Base-by-base conservation (phyloP, 2,329 filamentous ascomycete genomes). In the Botrytis byssoidea region DNA sequence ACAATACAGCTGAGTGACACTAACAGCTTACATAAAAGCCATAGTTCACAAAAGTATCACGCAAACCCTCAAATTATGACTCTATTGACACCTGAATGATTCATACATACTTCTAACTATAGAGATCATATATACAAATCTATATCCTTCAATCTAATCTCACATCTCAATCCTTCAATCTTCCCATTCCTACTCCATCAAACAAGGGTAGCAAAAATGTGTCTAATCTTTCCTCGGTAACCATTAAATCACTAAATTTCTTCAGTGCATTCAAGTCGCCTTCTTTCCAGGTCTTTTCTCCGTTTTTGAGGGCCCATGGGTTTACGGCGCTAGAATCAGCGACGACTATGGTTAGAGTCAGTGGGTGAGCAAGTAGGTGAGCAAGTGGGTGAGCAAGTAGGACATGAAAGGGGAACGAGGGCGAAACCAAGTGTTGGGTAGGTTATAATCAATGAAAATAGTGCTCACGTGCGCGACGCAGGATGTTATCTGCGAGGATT, bases 241-340 rank as follows among this genome's bases (percentile, higher is more conserved):
- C 78, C 61, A 84, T 71, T 35, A 76, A 74, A 57, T 81, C 79
- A 74, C 84, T 84, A 72, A 84, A 84, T 55, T 77, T 71, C 59
- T 81, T 89, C 87, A 4, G 90, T 83, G 76, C 91, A 91, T 37
- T 84, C 84, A 2, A 88, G 88, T 5, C 87, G 85, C 59, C 72
- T 80, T 79, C 78, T 80, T 77, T 73, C 77, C 76, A 73, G 42
- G 44, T 74, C 42, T 44, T 70, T 59, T 70, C 67, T 51, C 70
- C 69, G 40, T 73, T 73, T 69, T 73, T 76, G 76, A 71, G 20
- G 60, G 25, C n/a, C 77, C 72, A 73, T 37, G 82, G 83, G 73
- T 84, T 84, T 9, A 76, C 75, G 7, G 75, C 65, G 35, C 78
- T 80, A 14, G 74, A 63, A 48, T 85, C 83, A 57, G 85, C 86